phyloP scores from a whole-genome alignment of 2,329 filamentous ascomycete species.

The Pestalotiopsis sp. region DNA sequence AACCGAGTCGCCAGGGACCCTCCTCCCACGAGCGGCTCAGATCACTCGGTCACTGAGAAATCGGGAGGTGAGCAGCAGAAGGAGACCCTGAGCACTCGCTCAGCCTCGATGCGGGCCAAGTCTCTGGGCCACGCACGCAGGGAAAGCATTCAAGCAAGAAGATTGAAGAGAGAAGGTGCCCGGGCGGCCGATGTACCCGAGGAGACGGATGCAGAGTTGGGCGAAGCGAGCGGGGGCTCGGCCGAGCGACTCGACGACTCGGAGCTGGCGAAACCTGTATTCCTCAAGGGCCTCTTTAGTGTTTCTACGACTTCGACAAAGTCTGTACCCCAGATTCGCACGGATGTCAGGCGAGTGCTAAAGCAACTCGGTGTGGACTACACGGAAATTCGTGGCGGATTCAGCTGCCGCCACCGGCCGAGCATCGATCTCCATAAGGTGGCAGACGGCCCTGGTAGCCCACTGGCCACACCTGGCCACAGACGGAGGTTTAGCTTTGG shows the following conservation, averaged over 20 bases:
- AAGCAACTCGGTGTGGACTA: slow-evolving; percentile 89
- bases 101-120: slow-evolving; percentile 75
- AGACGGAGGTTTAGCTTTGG: slow-evolving; percentile 84
- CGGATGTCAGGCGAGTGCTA: slow-evolving; percentile 88
- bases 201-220: slow-evolving; percentile 83
- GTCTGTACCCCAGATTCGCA: slow-evolving; percentile 80
- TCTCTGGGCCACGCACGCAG: slow-evolving; percentile 86
- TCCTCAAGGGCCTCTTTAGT: slow-evolving; percentile 94
- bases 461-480: slow-evolving; percentile 61
- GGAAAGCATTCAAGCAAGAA: slow-evolving; percentile 89
- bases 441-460: slow-evolving; percentile 64
- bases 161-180: slow-evolving; percentile 72
- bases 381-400: slow-evolving; percentile 89
- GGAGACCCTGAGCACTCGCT: slow-evolving; percentile 54
- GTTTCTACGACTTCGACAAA: slow-evolving; percentile 96
- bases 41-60: slow-evolving; percentile 67
- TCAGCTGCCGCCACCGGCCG: slow-evolving; percentile 84
- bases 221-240: slow-evolving; percentile 61
- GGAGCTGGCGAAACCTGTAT: slow-evolving; percentile 90
- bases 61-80: slow-evolving; percentile 54
- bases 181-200: slow-evolving; percentile 82
- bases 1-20: slow-evolving; percentile 61
- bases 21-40: slow-evolving; percentile 77
- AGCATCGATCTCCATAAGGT: slow-evolving; percentile 85
- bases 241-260: slow-evolving; percentile 66